Base-by-base conservation (phyloP, 1,284 basidiomycete genomes). In the Anthracocystis walkeri region DNA sequence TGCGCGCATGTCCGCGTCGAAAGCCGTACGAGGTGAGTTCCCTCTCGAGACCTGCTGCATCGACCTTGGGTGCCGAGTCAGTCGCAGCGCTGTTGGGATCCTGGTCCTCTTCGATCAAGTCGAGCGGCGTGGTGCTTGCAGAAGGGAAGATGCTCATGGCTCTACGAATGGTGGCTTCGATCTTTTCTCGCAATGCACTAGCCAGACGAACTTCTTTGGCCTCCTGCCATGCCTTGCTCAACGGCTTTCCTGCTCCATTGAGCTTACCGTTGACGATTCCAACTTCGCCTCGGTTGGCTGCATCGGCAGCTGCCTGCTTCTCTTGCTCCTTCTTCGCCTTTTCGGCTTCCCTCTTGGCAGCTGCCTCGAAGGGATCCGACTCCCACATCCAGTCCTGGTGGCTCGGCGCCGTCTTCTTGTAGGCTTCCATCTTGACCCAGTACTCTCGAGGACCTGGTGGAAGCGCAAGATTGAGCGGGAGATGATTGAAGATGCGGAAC, bases 121-220 rank as follows among this genome's bases (percentile, higher is more conserved):
- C 64, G 50, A 65, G 62, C n/a, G 74, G 74, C 14, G 63, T 57
- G 7, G 65, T 52, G 63, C 63, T 63, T 40, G 76, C 71, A 11
- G 68, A 58, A 4, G 73, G 79, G 23, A 80, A 75, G 41, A 75
- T 68, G 48, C 60, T 64, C 45, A 87, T 72, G n/a, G 91, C 92
- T 88, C 90, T 89, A 83, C 92, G 92, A n/a, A 96, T 90, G 0
- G 91, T 90, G 23, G 89, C 89, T 85, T 97, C 94, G 7, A 95
- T 92, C 60, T 90, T 86, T 71, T 94, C 93, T 41, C 95, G 89
- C 60, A 97, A 87, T 12, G 86, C 86, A 21, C 88, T 88, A 1
- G 92, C 90, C 92, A 97, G 95, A 82, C 90, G 91, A 20, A 95
- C 94, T 84, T 97, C 94, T 0, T 92, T 91, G 4, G 89, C 90